Percentiles rank a stretch among this genome's conserved stretches.
These are phyloP conservation scores for Xerocomus brunneocitrinus DNA, from an alignment of 768 basidiomycete genomes.

Conservation along the genomic window DNA sequence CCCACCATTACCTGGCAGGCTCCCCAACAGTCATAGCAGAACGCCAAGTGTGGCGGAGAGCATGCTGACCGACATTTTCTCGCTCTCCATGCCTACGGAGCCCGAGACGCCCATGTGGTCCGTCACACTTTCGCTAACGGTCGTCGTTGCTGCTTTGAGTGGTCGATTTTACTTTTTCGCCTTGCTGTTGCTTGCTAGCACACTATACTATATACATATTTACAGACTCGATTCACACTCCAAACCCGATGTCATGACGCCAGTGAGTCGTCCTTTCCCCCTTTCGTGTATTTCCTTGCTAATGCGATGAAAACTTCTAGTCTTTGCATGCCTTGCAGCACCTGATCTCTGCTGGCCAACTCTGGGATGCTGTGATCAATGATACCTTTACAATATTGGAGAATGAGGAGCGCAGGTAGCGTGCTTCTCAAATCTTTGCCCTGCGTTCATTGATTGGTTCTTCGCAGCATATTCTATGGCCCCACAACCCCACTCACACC, in stretches of 20 bases:
- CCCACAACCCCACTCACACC: conserved; percentile 35
- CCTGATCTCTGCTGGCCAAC: conserved; percentile 58
- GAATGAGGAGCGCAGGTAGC: conserved; percentile 64
- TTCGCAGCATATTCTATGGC: conserved; percentile 35
- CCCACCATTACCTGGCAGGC: conserved; percentile 45
- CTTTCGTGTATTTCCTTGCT: background rate
- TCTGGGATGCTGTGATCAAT: conserved; percentile 73
- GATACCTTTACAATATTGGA: conserved; percentile 65
- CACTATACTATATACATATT: conserved; percentile 38
- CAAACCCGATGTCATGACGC: conserved; percentile 49
- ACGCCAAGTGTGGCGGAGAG: conserved; percentile 37
- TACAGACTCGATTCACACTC: conserved; percentile 28
- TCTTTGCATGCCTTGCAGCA: conserved; percentile 63
- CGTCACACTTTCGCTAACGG: conserved; percentile 36
- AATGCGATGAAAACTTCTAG: conserved; percentile 32
- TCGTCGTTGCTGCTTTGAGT: conserved; percentile 39
- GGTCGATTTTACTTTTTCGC: conserved; percentile 41
- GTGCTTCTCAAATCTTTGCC: background rate
- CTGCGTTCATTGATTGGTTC: background rate
- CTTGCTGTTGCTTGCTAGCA: conserved; percentile 36
- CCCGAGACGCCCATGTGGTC: conserved; percentile 35
- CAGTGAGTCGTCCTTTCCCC: conserved; percentile 38
- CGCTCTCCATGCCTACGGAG: conserved; percentile 31
- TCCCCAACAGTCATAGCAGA: conserved; percentile 37
- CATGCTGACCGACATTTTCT: conserved; percentile 17